phyloP scores from a whole-genome alignment of 805 yeast species.

The Sugiyamaella mastotermitis region DNA sequence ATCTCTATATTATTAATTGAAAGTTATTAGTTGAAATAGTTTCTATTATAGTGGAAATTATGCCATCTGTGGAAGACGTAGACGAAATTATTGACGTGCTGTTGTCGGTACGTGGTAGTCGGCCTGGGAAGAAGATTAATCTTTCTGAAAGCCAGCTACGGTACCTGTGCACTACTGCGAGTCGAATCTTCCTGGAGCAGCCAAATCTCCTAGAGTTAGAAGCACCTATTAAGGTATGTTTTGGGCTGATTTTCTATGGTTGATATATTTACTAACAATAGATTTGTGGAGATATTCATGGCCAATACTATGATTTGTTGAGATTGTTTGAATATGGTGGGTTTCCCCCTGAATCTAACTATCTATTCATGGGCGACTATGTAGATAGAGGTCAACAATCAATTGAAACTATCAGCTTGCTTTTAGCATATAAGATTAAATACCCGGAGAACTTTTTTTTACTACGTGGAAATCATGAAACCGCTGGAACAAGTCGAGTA shows the following conservation, averaged over 20 bases:
- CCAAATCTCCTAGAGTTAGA: slow-evolving; percentile 92
- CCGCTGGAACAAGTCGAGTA: slow-evolving; percentile 95
- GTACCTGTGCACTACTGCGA: slow-evolving; percentile 92
- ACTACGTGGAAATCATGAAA: slow-evolving; percentile 96
- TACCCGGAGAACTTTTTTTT: slow-evolving; percentile 97
- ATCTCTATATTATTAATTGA: no score
- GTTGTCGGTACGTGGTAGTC: slow-evolving; percentile 93
- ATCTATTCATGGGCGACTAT: slow-evolving; percentile 91
- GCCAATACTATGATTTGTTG: slow-evolving; percentile 92
- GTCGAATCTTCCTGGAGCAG: slow-evolving; percentile 96
- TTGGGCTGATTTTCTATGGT: not conserved
- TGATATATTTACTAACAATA: slow-evolving; percentile 4
- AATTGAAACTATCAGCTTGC: slow-evolving; percentile 87
- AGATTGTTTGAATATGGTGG: slow-evolving; percentile 98
- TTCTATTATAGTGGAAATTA: no score
- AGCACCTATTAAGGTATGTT: slow-evolving; percentile 83
- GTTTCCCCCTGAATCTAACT: slow-evolving; percentile 98
- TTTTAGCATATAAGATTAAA: slow-evolving; percentile 93
- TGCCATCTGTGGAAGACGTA: no score
- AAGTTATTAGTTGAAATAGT: no score
- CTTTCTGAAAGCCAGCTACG: slow-evolving; percentile 91
- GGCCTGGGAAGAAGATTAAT: slow-evolving; percentile 96
- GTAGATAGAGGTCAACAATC: slow-evolving; percentile 99
- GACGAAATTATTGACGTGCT: slow-evolving; percentile 96
- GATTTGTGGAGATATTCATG: slow-evolving; percentile 94